These are phyloP conservation scores for Tritrichomonas foetus DNA, from an alignment of 208 protist genomes.

Conservation along the genomic window DNA sequence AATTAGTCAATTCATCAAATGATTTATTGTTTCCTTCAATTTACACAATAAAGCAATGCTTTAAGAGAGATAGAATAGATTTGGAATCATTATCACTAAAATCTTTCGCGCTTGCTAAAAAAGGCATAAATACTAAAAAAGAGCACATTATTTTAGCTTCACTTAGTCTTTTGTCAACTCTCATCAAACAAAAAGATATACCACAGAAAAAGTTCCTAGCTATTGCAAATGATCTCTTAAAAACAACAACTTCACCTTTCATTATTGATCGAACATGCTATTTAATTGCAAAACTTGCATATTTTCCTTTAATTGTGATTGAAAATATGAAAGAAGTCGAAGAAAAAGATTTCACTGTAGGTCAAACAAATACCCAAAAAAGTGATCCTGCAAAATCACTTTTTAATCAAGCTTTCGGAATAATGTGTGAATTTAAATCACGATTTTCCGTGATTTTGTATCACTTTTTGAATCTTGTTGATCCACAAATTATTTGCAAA, in stretches of 20 bases:
- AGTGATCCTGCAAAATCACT: too few relatives aligned
- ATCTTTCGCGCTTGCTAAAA: neutral
- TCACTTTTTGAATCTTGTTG: neutral
- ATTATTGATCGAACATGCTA: neutral
- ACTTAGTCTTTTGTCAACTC: neutral
- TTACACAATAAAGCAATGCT: neutral
- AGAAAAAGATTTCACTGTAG: too few relatives aligned
- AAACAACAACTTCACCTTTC: neutral
- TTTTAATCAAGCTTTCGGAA: neutral
- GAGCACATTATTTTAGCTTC: neutral
- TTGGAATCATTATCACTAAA: neutral
- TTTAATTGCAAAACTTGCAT: neutral
- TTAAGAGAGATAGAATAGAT: neutral
- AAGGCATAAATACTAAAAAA: neutral
- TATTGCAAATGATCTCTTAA: neutral
- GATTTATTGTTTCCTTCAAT: neutral
- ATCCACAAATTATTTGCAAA: neutral
- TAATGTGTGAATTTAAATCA: neutral
- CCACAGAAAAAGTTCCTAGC: neutral
- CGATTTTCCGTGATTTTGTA: neutral
- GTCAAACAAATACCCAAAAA: too few relatives aligned
- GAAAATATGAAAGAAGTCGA: neutral
- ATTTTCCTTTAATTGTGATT: neutral
- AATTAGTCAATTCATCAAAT: neutral
- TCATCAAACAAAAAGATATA: neutral